Conservation (phyloP, 2,329 filamentous ascomycete species). For the Onygenales sp. region DNA sequence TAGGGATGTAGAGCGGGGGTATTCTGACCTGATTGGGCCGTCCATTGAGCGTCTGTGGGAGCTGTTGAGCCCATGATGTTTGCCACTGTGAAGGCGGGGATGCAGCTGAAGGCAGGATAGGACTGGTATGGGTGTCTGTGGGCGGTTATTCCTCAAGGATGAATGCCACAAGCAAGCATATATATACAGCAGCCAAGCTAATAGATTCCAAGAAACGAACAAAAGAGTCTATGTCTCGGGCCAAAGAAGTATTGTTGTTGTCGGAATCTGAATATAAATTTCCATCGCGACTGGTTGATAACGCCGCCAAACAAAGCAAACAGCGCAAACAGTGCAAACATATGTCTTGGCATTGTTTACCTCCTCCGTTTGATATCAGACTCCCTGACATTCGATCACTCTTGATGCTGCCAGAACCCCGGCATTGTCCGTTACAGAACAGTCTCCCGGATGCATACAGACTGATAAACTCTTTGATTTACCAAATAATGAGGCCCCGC, state of each 20-base stretch:
- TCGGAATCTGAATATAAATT: not conserved
- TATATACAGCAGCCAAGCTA: not conserved
- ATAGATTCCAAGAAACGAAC: not conserved
- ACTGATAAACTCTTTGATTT: not conserved
- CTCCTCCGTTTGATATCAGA: not conserved
- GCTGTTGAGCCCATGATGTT: slow-evolving; percentile 1
- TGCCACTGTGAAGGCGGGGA: slow-evolving; percentile 3
- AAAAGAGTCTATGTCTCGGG: too few relatives aligned
- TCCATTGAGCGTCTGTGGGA: slow-evolving; percentile 21
- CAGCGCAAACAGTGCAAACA: slow-evolving; percentile 7
- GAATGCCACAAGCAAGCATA: not conserved
- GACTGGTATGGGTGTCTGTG: not conserved
- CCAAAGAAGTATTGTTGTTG: not conserved
- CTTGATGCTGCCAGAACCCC: not conserved
- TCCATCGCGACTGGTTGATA: not conserved
- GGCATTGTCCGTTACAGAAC: not conserved
- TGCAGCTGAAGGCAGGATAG: not conserved
- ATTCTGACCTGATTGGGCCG: slow-evolving; percentile 23
- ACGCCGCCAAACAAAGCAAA: not conserved
- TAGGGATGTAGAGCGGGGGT: slow-evolving; percentile 1
- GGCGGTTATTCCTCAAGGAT: too few relatives aligned
- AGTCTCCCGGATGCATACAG: not conserved
- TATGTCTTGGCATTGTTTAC: slow-evolving; percentile 16
- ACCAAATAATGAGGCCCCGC: slow-evolving; percentile 2
- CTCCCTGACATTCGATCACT: too few relatives aligned